A percentile compares a stretch with the other conserved stretches of the same genome.
Conservation (phyloP, 202 grass and related monocot species). For the Dendrocalamus latiflorus region DNA sequence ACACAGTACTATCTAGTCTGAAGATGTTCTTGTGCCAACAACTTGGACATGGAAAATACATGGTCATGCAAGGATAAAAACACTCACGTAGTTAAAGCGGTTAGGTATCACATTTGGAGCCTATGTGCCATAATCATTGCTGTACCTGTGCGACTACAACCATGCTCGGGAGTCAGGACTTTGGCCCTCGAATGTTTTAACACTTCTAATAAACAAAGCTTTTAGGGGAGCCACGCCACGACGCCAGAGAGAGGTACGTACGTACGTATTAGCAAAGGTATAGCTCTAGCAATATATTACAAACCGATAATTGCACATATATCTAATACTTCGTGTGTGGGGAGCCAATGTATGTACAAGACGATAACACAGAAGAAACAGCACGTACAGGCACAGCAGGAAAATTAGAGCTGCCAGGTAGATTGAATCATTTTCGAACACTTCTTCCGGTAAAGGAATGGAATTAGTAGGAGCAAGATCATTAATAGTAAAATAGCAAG, state of each 20-base stretch:
- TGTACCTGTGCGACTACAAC: not conserved
- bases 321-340: conserved; percentile 12
- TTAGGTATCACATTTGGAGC: not conserved
- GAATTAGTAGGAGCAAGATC: conserved; percentile 32
- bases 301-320: conserved; percentile 36
- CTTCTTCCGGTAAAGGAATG: conserved; percentile 24
- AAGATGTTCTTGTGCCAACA: not conserved
- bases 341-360: conserved; percentile 1
- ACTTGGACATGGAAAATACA: not conserved
- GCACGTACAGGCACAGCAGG: conserved; percentile 18
- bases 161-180: not conserved
- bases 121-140: too few relatives aligned
- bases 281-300: conserved; percentile 41
- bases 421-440: conserved; percentile 5
- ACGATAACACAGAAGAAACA: conserved; percentile 10
- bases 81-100: not conserved
- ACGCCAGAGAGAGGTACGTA: not conserved
- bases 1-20: not conserved
- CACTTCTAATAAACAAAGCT: not conserved
- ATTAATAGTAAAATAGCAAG: conserved; percentile 20
- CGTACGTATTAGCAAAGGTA: not conserved
- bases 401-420: conserved; percentile 23
- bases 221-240: not conserved
- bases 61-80: not conserved
- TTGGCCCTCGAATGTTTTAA: not conserved